Evolutionary conservation across 2,329 filamentous ascomycete genomes (phyloP).

Genomic region (Trichophyton simii): DNA sequence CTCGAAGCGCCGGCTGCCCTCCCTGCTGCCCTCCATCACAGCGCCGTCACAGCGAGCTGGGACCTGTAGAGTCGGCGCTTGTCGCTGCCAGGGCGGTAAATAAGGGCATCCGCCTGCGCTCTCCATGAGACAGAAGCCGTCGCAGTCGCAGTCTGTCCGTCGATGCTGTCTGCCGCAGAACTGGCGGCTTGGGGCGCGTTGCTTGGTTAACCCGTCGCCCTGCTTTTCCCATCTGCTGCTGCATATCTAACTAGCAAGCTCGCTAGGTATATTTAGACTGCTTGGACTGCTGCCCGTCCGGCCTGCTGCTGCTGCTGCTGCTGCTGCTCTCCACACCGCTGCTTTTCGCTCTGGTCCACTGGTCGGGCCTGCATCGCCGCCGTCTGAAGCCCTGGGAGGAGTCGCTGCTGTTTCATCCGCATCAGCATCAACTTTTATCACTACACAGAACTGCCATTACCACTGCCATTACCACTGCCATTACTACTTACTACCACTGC

Average conservation of each 20-base stretch:
- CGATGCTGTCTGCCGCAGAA: not conserved
- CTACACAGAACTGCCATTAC: no score
- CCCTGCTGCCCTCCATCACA: not conserved
- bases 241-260: not conserved
- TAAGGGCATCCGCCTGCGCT: not conserved
- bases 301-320: no score
- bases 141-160: not conserved
- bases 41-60: not conserved
- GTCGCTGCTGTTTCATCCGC: no score
- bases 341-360: not conserved
- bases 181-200: not conserved
- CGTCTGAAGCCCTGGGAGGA: no score
- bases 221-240: not conserved
- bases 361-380: no score
- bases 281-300: no score
- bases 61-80: not conserved
- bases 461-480: no score
- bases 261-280: not conserved
- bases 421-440: no score
- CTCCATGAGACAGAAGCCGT: not conserved
- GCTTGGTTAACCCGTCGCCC: slow-evolving; percentile 1
- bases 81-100: slow-evolving; percentile 2
- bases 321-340: not conserved
- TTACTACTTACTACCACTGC: no score
- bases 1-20: not conserved